Conservation (phyloP, 2,329 filamentous ascomycete species). For the Trichoderma cornu-damae region DNA sequence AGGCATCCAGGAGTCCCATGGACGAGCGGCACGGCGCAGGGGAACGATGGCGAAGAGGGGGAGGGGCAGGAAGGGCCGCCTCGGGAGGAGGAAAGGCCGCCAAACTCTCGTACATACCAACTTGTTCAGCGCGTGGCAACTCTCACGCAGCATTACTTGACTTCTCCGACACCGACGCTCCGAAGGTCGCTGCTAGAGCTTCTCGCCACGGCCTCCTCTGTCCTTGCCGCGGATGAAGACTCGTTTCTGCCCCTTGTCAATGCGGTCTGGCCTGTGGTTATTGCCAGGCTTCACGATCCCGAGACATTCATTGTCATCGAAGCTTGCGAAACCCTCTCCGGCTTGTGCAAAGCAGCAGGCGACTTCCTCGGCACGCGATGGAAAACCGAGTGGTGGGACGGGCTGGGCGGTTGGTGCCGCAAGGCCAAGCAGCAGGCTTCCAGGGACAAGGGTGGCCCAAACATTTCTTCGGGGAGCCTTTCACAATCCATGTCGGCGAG, state of each 20-base stretch:
- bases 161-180: constrained; percentile 73
- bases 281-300: constrained; percentile 59
- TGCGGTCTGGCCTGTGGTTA: constrained; percentile 79
- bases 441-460: constrained; percentile 19
- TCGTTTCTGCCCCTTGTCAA: constrained; percentile 86
- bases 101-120: constrained; percentile 73
- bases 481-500: not conserved
- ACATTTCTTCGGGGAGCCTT: not conserved
- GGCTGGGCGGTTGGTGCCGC: constrained; percentile 47
- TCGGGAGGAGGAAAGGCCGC: constrained; percentile 47
- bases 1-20: constrained; percentile 35
- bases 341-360: constrained; percentile 67
- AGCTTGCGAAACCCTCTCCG: constrained; percentile 62
- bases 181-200: constrained; percentile 74
- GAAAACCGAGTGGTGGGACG: constrained; percentile 62
- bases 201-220: constrained; percentile 64
- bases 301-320: constrained; percentile 65
- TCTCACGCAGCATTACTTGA: constrained; percentile 85
- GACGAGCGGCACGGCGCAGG: constrained; percentile 31
- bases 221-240: constrained; percentile 71
- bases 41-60: constrained; percentile 33
- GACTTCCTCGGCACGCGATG: constrained; percentile 76
- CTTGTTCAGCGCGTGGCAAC: constrained; percentile 75
- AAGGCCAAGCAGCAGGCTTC: constrained; percentile 40
- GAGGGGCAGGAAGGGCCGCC: constrained; percentile 34